Base-by-base conservation (phyloP, 768 basidiomycete genomes). In the Lentinula raphanica region DNA sequence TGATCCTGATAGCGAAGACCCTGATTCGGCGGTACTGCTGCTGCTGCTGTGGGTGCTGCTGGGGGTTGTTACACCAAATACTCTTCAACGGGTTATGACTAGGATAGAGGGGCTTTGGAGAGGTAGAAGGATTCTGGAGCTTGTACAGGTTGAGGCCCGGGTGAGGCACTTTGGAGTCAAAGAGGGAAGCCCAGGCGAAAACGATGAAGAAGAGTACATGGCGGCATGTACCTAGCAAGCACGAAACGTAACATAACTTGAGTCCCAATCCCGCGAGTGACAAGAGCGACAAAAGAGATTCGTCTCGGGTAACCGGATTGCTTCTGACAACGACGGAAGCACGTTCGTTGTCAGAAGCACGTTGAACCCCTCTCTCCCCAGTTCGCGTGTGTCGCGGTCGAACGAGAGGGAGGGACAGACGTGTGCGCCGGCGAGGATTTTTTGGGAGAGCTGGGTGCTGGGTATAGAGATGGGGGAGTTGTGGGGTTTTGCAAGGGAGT, bases 251-350 rank as follows among this genome's bases (percentile, higher is more conserved):
- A n/a, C n/a, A n/a, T n/a, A n/a, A n/a, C n/a, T n/a, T n/a, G n/a
- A n/a, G n/a, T n/a, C n/a, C n/a, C n/a, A n/a, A n/a, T n/a, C n/a
- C n/a, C n/a, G n/a, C n/a, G n/a, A n/a, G n/a, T n/a, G n/a, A n/a
- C n/a, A n/a, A n/a, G n/a, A n/a, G n/a, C n/a, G n/a, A n/a, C n/a
- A n/a, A n/a, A n/a, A n/a, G n/a, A n/a, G n/a, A n/a, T n/a, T n/a
- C n/a, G n/a, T n/a, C n/a, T n/a, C n/a, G n/a, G n/a, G n/a, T n/a
- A 90, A 71, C 15, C 74, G 77, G 13, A 79, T 70, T 1, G 88
- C 87, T 62, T 88, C 82, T 3, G 81, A 76, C 2, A 82, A 70
- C 0, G 81, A 72, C 5, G 89, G 88, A 1, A 87, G 72, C 38
- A n/a, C n/a, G n/a, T n/a, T n/a, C n/a, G n/a, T n/a, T n/a, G n/a